Evolutionary conservation across 164 flowering plant genomes (phyloP), one percentile per base, ranked within the genome.

Genomic region (Kalanchoe fedtschenkoi): DNA sequence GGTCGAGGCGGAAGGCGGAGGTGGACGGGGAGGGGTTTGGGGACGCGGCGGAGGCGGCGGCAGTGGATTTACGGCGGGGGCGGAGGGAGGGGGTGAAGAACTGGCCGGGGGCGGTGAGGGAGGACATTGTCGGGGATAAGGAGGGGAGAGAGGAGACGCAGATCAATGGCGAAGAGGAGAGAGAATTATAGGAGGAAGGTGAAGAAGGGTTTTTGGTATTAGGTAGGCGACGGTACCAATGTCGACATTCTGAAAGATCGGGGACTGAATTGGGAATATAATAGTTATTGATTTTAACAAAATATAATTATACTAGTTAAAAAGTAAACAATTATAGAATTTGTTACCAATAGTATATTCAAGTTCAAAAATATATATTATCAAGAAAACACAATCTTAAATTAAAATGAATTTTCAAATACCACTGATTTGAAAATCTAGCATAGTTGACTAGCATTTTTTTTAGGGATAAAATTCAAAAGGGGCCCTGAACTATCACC

Each of bases 31-130:
- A 15, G 55, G 30, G 10, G 30, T 47, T 5, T 63, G 54, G 69
- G 74, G 64, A 73, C 56, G 77, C 63, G 28, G 80, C n/a, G 60
- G 77, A 64, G 62, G 69, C 70, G 35, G 62, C 21, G 22, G 66
- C 0, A 56, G 63, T 22, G 16, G 61, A n/a, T 54, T 41, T 71
- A 57, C 75, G 78, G 14, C 71, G 74, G 74, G 72, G 54, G 21
- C 33, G 58, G 16, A 34, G 68, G 9, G 38, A 11, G 1, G 41
- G 61, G 28, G 41, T 37, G 41, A 34, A 14, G 37, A 41, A 54
- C 38, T 53, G 29, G 34, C 46, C 26, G 30, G 58, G 33, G 1
- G 60, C 32, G 60, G 38, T 19, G 61, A 58, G 19, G 61, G 42
- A 34, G 19, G 61, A 58, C 61, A 58, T 58, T 61, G 63, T 60